phyloP scores from a whole-genome alignment of 139 green algal genomes.

The Pseudopediastrum boryanum region DNA sequence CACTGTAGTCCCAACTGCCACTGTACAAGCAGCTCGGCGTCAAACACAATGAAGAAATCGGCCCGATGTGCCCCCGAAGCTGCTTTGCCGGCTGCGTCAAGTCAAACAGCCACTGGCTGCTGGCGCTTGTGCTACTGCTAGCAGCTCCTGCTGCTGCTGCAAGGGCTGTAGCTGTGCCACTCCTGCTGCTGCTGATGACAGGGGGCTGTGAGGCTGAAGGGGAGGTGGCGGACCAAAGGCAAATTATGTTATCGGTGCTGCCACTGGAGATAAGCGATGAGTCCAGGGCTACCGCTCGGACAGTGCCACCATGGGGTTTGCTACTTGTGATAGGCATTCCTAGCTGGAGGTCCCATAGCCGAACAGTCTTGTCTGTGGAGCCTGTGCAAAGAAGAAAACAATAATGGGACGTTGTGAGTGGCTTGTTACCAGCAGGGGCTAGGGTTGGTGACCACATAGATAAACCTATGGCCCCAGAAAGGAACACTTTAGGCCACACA shows the following conservation, averaged over 20 bases:
- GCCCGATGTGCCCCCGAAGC: slow-evolving; percentile 65
- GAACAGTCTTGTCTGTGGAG: slow-evolving; percentile 69
- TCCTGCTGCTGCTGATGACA: slow-evolving; percentile 4
- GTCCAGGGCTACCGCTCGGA: slow-evolving; percentile 66
- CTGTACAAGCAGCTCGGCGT: slow-evolving; percentile 36
- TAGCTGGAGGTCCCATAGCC: slow-evolving; percentile 66
- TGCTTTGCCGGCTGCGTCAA: slow-evolving; percentile 36
- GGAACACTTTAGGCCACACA: slow-evolving; percentile 44
- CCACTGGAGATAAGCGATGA: slow-evolving; percentile 46
- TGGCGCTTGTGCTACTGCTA: not conserved
- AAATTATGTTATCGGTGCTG: slow-evolving; percentile 51
- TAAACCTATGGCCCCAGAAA: no score
- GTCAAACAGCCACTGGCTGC: slow-evolving; percentile 48
- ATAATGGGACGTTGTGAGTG: no score
- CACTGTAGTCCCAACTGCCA: slow-evolving; percentile 47
- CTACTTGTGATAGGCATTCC: slow-evolving; percentile 59
- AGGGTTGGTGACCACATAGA: no score
- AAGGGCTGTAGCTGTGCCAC: not conserved
- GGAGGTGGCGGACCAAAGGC: slow-evolving; percentile 42
- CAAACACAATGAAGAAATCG: slow-evolving; percentile 61
- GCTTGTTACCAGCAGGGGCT: slow-evolving; percentile 56
- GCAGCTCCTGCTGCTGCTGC: not conserved
- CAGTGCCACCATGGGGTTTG: slow-evolving; percentile 57
- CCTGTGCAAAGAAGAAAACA: slow-evolving; percentile 56
- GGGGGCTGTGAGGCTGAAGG: slow-evolving; percentile 21